Evolutionary conservation across 805 yeast species (phyloP).

Genomic region (Candida caryicola): DNA sequence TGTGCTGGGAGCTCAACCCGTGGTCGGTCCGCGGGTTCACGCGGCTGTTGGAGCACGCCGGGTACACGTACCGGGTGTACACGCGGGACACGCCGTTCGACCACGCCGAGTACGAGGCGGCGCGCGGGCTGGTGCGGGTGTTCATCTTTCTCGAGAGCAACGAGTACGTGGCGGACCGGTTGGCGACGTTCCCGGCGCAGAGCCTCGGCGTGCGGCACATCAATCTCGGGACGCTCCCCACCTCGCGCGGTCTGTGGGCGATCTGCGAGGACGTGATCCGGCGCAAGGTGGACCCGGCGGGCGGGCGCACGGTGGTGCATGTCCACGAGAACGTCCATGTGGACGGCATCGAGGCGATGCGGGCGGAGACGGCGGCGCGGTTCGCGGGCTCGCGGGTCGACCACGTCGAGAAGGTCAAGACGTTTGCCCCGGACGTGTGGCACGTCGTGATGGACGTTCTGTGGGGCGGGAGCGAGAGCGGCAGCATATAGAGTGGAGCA

Average conservation of each 20-base stretch:
- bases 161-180: constrained; percentile 45
- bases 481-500: no score
- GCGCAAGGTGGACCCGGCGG: constrained; percentile 10
- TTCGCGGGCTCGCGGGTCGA: constrained; percentile 14
- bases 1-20: constrained; percentile 82
- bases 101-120: constrained; percentile 17
- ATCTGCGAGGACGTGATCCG: constrained; percentile 30
- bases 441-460: constrained; percentile 57
- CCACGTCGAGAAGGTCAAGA: constrained; percentile 67
- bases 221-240: constrained; percentile 77
- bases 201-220: constrained; percentile 49
- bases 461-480: no score
- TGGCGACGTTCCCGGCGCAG: constrained; percentile 18
- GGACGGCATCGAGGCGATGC: constrained; percentile 36
- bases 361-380: constrained; percentile 12
- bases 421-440: constrained; percentile 86
- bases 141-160: constrained; percentile 67
- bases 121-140: constrained; percentile 24
- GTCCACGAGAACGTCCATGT: constrained; percentile 72
- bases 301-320: constrained; percentile 40
- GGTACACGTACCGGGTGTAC: constrained; percentile 35
- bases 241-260: constrained; percentile 62
- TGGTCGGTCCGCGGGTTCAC: constrained; percentile 77
- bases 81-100: constrained; percentile 26
- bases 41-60: constrained; percentile 51